Conservation (phyloP, 257 asterid species). For the Haberlea rhodopensis region DNA sequence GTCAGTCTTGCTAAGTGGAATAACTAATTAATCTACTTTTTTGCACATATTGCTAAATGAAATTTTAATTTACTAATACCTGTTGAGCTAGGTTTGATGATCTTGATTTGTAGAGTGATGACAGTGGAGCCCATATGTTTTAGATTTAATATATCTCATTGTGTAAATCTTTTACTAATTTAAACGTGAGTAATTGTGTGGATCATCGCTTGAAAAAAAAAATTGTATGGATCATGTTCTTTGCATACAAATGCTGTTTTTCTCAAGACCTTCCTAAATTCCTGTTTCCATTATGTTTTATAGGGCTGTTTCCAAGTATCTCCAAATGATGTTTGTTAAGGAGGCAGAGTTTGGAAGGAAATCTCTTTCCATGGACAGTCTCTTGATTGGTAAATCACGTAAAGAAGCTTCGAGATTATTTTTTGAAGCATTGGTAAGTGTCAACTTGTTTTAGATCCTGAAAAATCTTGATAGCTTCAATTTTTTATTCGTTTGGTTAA, state of each 20-base stretch:
- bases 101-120: background rate
- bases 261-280: background rate
- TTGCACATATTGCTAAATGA: background rate
- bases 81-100: background rate
- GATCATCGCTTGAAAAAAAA: no score
- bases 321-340: conserved; percentile 60
- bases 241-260: background rate
- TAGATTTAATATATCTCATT: no score
- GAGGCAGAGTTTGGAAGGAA: conserved; percentile 64
- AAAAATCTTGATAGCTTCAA: background rate
- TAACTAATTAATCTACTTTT: no score
- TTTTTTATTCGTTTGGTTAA: no score
- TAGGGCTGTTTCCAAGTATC: conserved; percentile 94
- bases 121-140: background rate
- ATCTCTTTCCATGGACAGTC: conserved; percentile 58
- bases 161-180: no score
- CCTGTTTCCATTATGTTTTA: conserved; percentile 9
- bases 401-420: conserved; percentile 98
- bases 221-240: background rate
- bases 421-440: conserved; percentile 82
- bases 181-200: background rate
- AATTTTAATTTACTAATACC: background rate
- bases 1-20: background rate
- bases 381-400: conserved; percentile 76
- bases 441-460: background rate